These are phyloP conservation scores for Penicillium longicatenatum DNA, from an alignment of 495 filamentous ascomycete genomes.

Conservation along the genomic window DNA sequence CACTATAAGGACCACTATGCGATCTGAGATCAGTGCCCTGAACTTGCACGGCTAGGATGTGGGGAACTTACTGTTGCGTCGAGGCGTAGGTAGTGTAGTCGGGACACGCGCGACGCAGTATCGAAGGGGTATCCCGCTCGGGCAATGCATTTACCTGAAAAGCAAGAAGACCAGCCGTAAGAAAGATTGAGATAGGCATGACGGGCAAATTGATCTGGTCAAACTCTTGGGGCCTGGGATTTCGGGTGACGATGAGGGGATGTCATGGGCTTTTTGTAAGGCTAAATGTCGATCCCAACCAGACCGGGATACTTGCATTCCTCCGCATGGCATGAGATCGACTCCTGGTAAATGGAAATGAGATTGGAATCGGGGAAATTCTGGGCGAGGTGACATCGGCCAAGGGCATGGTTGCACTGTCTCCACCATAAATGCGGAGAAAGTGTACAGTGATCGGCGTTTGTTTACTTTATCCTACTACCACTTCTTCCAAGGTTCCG, in stretches of 20 bases:
- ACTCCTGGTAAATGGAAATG: neutral
- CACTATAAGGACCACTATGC: slow-evolving; percentile 70
- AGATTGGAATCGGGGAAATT: slow-evolving; percentile 12
- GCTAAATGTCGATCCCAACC: slow-evolving; percentile 25
- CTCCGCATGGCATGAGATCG: neutral
- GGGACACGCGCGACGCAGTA: slow-evolving; percentile 49
- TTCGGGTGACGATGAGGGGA: slow-evolving; percentile 5
- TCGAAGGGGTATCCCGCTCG: slow-evolving; percentile 30
- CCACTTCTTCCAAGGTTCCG: neutral
- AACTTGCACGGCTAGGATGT: neutral
- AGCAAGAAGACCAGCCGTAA: slow-evolving; percentile 30
- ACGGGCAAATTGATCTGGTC: neutral
- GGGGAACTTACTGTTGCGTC: slow-evolving; percentile 45
- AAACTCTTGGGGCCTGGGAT: neutral
- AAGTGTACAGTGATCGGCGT: slow-evolving; percentile 20
- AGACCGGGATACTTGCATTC: slow-evolving; percentile 25
- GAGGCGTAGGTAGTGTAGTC: slow-evolving; percentile 53
- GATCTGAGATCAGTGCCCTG: slow-evolving; percentile 2
- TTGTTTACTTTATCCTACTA: slow-evolving; percentile 12
- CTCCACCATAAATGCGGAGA: slow-evolving; percentile 32
- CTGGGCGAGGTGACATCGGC: slow-evolving; percentile 28
- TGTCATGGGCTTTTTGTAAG: slow-evolving; percentile 8
- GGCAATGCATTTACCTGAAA: slow-evolving; percentile 26
- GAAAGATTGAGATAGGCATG: slow-evolving; percentile 26
- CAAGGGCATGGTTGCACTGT: slow-evolving; percentile 20